phyloP scores from a whole-genome alignment of 2,329 filamentous ascomycete genomes.

The Aspergillus cejpii region DNA sequence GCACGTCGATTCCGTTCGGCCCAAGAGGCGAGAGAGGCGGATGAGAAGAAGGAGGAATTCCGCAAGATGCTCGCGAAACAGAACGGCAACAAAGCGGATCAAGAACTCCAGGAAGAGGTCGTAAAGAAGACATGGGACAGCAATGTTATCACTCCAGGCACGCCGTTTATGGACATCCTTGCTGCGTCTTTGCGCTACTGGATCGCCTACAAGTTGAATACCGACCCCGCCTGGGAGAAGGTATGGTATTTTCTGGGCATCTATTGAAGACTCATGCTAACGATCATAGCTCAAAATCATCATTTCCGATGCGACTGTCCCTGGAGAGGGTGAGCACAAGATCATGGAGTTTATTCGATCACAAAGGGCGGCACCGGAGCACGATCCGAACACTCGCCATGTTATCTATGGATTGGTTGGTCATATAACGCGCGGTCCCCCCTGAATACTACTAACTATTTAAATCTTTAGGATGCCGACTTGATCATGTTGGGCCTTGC shows the following conservation, averaged over 20 bases:
- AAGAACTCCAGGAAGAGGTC: slow-evolving; percentile 54
- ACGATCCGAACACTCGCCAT: slow-evolving; percentile 94
- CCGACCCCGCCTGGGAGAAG: slow-evolving; percentile 89
- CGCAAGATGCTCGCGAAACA: slow-evolving; percentile 76
- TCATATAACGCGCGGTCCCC: slow-evolving; percentile 1
- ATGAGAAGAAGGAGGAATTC: slow-evolving; percentile 82
- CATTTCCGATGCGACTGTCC: slow-evolving; percentile 95
- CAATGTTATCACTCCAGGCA: slow-evolving; percentile 86
- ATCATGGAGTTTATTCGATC: slow-evolving; percentile 98
- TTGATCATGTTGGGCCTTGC: slow-evolving; percentile 96
- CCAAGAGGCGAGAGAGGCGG: slow-evolving; percentile 90
- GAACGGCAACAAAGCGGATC: slow-evolving; percentile 58
- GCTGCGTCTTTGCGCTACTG: slow-evolving; percentile 87
- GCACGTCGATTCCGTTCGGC: slow-evolving; percentile 91
- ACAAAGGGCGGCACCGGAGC: slow-evolving; percentile 79
- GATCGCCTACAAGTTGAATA: slow-evolving; percentile 96
- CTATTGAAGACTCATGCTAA: slow-evolving; percentile 18
- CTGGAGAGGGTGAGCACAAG: slow-evolving; percentile 97
- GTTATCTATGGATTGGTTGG: slow-evolving; percentile 82
- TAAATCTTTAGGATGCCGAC: slow-evolving; percentile 65
- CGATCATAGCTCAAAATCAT: slow-evolving; percentile 70
- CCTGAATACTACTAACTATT: slow-evolving; percentile 17
- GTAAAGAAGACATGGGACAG: slow-evolving; percentile 89
- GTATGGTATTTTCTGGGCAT: slow-evolving; percentile 23
- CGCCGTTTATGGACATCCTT: slow-evolving; percentile 96